Percentiles rank a stretch among this genome's conserved stretches.
Evolutionary conservation across 345 rosid genomes (phyloP).

Genomic region (Crucihimalaya himalaica): DNA sequence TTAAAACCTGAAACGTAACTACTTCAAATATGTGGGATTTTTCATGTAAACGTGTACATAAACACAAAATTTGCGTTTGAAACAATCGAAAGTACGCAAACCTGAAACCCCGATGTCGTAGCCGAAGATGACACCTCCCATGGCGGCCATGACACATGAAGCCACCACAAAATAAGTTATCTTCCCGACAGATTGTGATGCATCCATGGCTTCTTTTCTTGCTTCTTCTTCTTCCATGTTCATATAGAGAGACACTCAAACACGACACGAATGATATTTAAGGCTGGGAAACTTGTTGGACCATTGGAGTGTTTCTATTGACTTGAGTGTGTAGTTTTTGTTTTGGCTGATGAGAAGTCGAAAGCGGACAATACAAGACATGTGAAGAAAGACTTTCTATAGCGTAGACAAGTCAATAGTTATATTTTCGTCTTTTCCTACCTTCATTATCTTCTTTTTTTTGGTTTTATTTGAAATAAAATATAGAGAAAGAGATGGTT

Average conservation of each 20-base stretch:
- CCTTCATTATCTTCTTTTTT: background rate
- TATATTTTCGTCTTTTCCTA: background rate
- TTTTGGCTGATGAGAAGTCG: conserved; percentile 11
- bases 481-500: background rate
- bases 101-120: conserved; percentile 88
- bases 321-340: conserved; percentile 20
- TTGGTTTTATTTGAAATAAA: background rate
- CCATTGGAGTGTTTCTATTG: background rate
- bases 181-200: conserved; percentile 48
- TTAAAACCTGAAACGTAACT: background rate
- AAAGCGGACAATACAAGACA: conserved; percentile 3
- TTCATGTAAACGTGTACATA: background rate
- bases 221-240: conserved; percentile 21
- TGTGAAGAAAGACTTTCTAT: conserved; percentile 5
- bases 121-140: conserved; percentile 88
- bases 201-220: conserved; percentile 50
- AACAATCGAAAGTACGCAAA: conserved; percentile 24
- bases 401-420: conserved; percentile 24
- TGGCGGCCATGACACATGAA: conserved; percentile 84
- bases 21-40: background rate
- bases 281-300: conserved; percentile 9
- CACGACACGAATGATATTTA: background rate
- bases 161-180: conserved; percentile 62
- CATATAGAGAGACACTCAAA: conserved; percentile 3
- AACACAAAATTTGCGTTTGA: background rate